Conservation (phyloP, 139 green algal genomes). For the Limnomonas spitsbergensis region DNA sequence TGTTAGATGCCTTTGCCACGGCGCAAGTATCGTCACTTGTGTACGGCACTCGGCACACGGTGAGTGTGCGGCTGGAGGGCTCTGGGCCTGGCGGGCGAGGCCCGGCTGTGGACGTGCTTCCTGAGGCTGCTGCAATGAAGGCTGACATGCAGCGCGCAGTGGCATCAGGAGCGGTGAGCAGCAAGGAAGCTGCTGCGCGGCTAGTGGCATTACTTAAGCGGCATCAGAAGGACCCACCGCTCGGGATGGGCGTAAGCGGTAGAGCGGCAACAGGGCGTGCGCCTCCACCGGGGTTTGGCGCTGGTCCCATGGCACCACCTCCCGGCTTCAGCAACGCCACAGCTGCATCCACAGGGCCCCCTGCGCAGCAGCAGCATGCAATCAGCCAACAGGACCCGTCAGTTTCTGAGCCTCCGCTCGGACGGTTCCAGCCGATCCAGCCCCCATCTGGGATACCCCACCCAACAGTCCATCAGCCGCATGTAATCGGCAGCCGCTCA, state of each 20-base stretch:
- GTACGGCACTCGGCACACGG: slow-evolving; percentile 30
- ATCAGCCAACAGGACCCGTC: slow-evolving; percentile 2
- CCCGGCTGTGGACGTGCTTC: neutral
- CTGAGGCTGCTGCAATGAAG: neutral
- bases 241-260: no score
- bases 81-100: no score
- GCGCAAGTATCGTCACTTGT: slow-evolving; percentile 24
- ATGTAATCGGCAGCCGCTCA: no score
- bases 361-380: neutral
- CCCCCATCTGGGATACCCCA: no score
- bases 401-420: neutral
- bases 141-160: slow-evolving; percentile 41
- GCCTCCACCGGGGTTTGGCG: neutral
- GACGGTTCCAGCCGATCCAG: slow-evolving; percentile 16
- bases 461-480: no score
- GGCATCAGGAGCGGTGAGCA: slow-evolving; percentile 21
- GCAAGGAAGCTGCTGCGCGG: slow-evolving; percentile 42
- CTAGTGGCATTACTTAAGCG: slow-evolving; percentile 41
- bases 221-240: slow-evolving; percentile 29
- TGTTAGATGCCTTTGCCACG: slow-evolving; percentile 9
- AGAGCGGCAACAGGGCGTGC: neutral
- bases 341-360: no score
- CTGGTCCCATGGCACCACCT: neutral
- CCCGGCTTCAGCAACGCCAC: slow-evolving; percentile 5
- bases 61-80: slow-evolving; percentile 40